Percentiles rank a stretch among this genome's conserved stretches.
phyloP scores from a whole-genome alignment of 208 protist genomes.

The Acanthamoeba divionensis region DNA sequence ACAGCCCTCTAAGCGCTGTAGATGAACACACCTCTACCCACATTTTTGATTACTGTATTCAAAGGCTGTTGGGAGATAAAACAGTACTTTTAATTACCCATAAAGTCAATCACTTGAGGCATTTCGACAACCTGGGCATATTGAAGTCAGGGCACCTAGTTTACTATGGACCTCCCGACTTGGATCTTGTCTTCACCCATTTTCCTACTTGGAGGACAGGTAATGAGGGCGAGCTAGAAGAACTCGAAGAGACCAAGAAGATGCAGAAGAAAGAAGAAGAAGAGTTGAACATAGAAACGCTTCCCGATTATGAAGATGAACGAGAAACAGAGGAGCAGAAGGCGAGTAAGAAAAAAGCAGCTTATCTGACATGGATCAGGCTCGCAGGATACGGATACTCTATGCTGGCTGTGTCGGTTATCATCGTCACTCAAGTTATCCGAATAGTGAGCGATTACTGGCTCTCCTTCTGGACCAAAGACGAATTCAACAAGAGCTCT shows the following conservation, averaged over 20 bases:
- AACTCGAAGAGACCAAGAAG: not conserved
- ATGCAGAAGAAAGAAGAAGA: not conserved
- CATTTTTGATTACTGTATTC: constrained; percentile 71
- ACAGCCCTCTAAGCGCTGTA: constrained; percentile 64
- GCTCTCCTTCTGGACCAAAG: not conserved
- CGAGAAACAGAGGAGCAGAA: not conserved
- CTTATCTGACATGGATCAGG: not conserved
- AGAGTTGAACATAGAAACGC: not conserved
- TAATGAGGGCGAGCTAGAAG: not conserved
- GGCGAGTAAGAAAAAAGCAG: not conserved
- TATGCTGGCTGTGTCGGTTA: not conserved
- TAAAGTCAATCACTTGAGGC: constrained; percentile 60
- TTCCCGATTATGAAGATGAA: not conserved
- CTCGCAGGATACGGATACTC: not conserved
- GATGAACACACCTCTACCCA: constrained; percentile 62
- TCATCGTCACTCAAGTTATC: not conserved
- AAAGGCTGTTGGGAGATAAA: constrained; percentile 56
- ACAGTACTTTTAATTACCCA: constrained; percentile 76
- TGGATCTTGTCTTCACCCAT: constrained; percentile 28
- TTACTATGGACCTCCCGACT: not conserved
- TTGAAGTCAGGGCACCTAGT: not conserved
- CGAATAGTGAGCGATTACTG: not conserved
- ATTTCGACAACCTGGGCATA: constrained; percentile 49
- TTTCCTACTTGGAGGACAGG: not conserved
- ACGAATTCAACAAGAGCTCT: not conserved